Conservation (phyloP, 495 filamentous ascomycete species). For the Articulospora tetracladia region DNA sequence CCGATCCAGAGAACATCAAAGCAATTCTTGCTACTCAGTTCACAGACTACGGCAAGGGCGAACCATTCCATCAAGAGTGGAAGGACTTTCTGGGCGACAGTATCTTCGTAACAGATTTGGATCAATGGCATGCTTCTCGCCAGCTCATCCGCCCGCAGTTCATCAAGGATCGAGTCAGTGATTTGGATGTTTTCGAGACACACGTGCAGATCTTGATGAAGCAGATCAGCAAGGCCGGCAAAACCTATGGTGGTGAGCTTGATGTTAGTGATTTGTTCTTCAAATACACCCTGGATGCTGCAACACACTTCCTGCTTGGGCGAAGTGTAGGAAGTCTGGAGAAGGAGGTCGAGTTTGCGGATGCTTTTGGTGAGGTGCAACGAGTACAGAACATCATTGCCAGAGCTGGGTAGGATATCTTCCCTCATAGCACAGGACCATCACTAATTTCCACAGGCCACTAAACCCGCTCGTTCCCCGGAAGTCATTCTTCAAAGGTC, state of each 20-base stretch:
- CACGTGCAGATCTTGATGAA: constrained; percentile 64
- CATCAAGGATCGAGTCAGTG: constrained; percentile 71
- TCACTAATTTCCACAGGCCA: constrained; percentile 34
- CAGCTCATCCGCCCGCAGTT: constrained; percentile 78
- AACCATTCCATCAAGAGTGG: constrained; percentile 66
- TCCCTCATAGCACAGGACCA: neutral
- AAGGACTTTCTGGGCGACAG: constrained; percentile 70
- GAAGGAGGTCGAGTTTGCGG: constrained; percentile 53
- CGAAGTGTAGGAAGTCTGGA: constrained; percentile 65
- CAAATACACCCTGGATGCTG: constrained; percentile 76
- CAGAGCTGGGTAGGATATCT: constrained; percentile 46
- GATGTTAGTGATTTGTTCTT: constrained; percentile 73
- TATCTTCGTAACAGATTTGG: constrained; percentile 77
- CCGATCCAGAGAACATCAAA: constrained; percentile 82
- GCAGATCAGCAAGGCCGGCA: constrained; percentile 37
- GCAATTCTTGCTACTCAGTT: constrained; percentile 76
- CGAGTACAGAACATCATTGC: constrained; percentile 57
- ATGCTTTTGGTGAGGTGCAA: constrained; percentile 72
- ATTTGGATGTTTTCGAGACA: constrained; percentile 75
- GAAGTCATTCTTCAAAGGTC: constrained; percentile 51
- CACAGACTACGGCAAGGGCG: constrained; percentile 67
- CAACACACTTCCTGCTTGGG: constrained; percentile 86
- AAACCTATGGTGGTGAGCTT: constrained; percentile 42
- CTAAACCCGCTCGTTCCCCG: constrained; percentile 53
- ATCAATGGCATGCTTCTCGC: constrained; percentile 69